Percentiles rank a stretch among this genome's conserved stretches.
Conservation (phyloP, 2,329 filamentous ascomycete species). For the Fusarium luffae region DNA sequence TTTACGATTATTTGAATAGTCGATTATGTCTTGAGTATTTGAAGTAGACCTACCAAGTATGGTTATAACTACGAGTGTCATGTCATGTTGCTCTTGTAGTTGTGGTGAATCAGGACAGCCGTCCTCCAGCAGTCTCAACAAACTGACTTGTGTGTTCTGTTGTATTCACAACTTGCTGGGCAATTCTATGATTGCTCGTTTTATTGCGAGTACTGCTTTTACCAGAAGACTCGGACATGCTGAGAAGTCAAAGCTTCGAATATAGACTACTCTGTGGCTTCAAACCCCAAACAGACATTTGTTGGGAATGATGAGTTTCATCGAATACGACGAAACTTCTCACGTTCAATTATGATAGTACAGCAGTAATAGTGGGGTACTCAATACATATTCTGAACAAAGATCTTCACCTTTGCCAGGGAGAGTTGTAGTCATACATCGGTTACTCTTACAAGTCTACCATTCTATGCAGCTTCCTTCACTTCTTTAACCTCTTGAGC, state of each 20-base stretch:
- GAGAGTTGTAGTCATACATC: neutral
- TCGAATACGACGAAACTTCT: neutral
- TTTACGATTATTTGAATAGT: neutral
- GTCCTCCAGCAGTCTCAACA: neutral
- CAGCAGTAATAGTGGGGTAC: neutral
- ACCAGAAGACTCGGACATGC: neutral
- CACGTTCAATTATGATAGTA: neutral
- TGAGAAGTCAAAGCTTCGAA: neutral
- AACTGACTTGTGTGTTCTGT: rapidly evolving
- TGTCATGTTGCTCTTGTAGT: neutral
- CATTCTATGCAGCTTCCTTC: neutral
- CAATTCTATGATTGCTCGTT: neutral
- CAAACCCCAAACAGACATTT: neutral
- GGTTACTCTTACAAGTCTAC: neutral
- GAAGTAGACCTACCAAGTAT: too few species aligned
- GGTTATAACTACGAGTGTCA: neutral
- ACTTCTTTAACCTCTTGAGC: neutral
- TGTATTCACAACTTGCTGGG: neutral
- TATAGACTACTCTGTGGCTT: neutral
- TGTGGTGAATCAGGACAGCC: neutral
- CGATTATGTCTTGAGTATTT: neutral
- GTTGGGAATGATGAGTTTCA: neutral
- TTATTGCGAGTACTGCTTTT: neutral
- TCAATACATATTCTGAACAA: neutral
- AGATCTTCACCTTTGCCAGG: neutral